Base-by-base conservation (phyloP, 306 rosid genomes). In the Vigna nakashimae region DNA sequence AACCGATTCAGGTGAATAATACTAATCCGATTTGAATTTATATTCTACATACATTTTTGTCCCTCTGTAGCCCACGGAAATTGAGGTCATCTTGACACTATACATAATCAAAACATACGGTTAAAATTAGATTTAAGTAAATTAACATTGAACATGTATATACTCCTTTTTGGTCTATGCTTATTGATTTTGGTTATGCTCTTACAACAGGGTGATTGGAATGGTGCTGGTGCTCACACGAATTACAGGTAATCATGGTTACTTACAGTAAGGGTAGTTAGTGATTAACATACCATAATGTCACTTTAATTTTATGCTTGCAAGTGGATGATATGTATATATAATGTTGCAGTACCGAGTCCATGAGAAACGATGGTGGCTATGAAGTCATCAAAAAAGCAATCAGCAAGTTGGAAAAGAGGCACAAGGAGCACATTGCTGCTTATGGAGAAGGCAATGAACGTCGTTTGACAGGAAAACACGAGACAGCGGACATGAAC, bases 381-480 rank as follows among this genome's bases (percentile, higher is more conserved):
- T 92, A 45, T 26, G 96, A 90, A 81, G 52, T 90, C 32, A 94
- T 94, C 73, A 92, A 89, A 77, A 83, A 86, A 32, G 97, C 97
- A 24, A 94, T 94, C 50, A 84, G 48, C 0, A 94, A 94, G 78
- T 79, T 94, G 67, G 90, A 89, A 62, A 82, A 81, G 71, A 92
- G 83, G 83, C 98, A 94, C 91, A 88, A 78, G 20, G 96, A 94
- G 53, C 98, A 94, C 82, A 92, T 94, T 73, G 84, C 92, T 30
- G 97, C 96, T 5, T 94, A 94, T 64, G 97, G 98, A 20, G 97
- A 94, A 80, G 98, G 98, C 82, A 94, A 94, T 3, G 97, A 92
- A 68, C 94, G 95, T 15, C 97, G 97, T 75, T 86, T 94, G 69
- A 94, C 97, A 0, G 98, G 98, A 7, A 75, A 38, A 32, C 97